Evolutionary conservation across 108 stramenopile species (phyloP).

Genomic region (Skeletonema grethae): DNA sequence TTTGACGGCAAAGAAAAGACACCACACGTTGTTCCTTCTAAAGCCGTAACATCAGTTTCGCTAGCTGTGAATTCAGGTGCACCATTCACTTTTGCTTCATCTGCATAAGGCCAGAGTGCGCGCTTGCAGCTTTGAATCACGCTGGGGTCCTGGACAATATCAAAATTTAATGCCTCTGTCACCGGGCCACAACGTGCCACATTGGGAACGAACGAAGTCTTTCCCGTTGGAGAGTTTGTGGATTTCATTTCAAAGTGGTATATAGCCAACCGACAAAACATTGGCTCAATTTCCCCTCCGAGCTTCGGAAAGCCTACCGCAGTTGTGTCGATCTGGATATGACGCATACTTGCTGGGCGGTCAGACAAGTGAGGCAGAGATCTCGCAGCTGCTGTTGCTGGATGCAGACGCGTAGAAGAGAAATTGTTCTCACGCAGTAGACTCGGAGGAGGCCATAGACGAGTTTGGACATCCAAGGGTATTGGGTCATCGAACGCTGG

Average conservation of each 20-base stretch:
- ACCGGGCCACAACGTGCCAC: conserved; percentile 72
- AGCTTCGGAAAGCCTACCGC: conserved; percentile 84
- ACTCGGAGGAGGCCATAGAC: conserved; percentile 65
- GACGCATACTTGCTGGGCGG: conserved; percentile 74
- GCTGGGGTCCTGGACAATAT: conserved; percentile 71
- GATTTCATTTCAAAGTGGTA: conserved; percentile 79
- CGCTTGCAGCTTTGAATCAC: conserved; percentile 63
- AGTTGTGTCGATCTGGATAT: conserved; percentile 87
- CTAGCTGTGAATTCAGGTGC: conserved; percentile 9
- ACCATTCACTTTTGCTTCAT: conserved; percentile 13
- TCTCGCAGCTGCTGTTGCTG: conserved; percentile 74
- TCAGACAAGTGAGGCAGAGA: conserved; percentile 84
- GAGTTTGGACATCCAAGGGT: conserved; percentile 57
- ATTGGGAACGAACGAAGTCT: conserved; percentile 53
- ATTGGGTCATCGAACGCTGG: conserved; percentile 55
- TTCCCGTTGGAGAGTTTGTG: conserved; percentile 28
- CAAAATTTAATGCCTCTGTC: conserved; percentile 81
- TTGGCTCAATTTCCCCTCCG: conserved; percentile 84
- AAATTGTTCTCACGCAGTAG: conserved; percentile 70
- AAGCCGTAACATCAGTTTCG: conserved; percentile 7
- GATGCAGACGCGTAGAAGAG: conserved; percentile 64
- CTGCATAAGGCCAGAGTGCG: conserved; percentile 71
- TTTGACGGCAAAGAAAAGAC: conserved; percentile 83
- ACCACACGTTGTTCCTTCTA: conserved; percentile 77
- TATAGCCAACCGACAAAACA: conserved; percentile 84